A percentile compares a stretch with the other conserved stretches of the same genome.
phyloP scores from a whole-genome alignment of 1,284 basidiomycete species.

The Cutaneotrichosporon sp. region DNA sequence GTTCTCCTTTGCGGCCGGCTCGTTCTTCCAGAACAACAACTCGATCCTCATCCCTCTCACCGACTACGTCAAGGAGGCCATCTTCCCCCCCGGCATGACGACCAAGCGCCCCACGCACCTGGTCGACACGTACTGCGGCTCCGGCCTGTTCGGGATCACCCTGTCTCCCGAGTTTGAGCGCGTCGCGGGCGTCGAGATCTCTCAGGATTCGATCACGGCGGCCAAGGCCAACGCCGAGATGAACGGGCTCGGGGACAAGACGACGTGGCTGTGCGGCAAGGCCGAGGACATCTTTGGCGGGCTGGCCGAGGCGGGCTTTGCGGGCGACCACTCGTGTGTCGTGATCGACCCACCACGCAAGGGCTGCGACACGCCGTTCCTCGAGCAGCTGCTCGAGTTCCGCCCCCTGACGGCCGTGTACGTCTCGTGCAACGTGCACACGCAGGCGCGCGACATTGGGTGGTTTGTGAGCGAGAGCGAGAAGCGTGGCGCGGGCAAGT shows the following conservation, averaged over 20 bases:
- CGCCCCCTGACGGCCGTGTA: constrained; percentile 74
- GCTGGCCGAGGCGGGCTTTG: constrained; percentile 42
- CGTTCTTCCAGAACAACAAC: constrained; percentile 99
- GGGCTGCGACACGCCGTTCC: constrained; percentile 80
- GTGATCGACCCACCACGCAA: constrained; percentile 72
- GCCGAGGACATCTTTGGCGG: constrained; percentile 60
- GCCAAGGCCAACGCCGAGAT: constrained; percentile 78
- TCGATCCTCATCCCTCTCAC: constrained; percentile 82
- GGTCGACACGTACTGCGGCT: constrained; percentile 86
- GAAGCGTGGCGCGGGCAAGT: constrained; percentile 27
- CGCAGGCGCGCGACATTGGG: constrained; percentile 49
- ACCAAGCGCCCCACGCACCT: constrained; percentile 67
- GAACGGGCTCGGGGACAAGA: constrained; percentile 60
- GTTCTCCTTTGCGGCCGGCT: constrained; percentile 85
- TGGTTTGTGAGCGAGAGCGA: constrained; percentile 29
- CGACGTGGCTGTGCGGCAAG: constrained; percentile 58
- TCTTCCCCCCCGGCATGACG: constrained; percentile 59
- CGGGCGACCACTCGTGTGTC: constrained; percentile 46
- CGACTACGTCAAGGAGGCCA: constrained; percentile 73
- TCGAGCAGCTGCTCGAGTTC: constrained; percentile 75
- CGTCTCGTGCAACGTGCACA: constrained; percentile 84
- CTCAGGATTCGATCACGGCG: constrained; percentile 70
- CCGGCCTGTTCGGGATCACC: constrained; percentile 87
- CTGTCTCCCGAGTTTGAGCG: constrained; percentile 74
- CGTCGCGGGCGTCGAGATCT: constrained; percentile 88